Evolutionary conservation across 2,329 filamentous ascomycete genomes (phyloP), one percentile per base, ranked within the genome.

Genomic region (Curvularia eragrostidis): DNA sequence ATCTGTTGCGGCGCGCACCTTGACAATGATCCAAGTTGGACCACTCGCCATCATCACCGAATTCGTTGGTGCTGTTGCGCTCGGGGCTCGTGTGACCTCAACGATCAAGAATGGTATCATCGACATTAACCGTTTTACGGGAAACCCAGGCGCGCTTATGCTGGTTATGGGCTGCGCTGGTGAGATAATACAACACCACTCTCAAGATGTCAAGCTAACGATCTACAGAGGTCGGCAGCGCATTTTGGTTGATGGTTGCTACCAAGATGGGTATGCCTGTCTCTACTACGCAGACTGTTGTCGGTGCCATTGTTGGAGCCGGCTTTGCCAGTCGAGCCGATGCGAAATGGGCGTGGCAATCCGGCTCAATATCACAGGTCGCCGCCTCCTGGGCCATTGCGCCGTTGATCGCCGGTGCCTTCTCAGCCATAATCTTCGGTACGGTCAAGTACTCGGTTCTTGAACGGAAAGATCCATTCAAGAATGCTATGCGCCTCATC

Each of bases 91-190:
- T 57, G 85, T 86, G 3, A 83, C 86, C 24, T 83, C 84, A 54
- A 88, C 86, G 9, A 87, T 88, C 71, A 82, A 84, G 59, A 87
- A 84, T 66, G 84, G 84, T 58, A 81, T 88, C 52, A 83, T 88
- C 66, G 77, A 80, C 54, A 80, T 80, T 34, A 61, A 70, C 0
- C 75, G 79, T 24, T 88, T 85, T 69, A 71, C 77, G 1, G 61
- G 52, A 2, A 73, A 81, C 21, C 83, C 86, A 2, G 80, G 77
- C 8, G 72, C 85, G 10, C 80, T 87, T 23, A 86, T 87, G 83
- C 77, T 87, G 3, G 84, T 82, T 23, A 85, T 86, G 83, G 80
- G 82, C 15, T 85, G 83, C 69, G 84, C 84, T 57, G 77, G 85
- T 88, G n/a, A 86, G 85, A 58, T 70, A 85, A 59, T 82, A 82